Conservation (phyloP, 768 basidiomycete species). For the Russula sp. region DNA sequence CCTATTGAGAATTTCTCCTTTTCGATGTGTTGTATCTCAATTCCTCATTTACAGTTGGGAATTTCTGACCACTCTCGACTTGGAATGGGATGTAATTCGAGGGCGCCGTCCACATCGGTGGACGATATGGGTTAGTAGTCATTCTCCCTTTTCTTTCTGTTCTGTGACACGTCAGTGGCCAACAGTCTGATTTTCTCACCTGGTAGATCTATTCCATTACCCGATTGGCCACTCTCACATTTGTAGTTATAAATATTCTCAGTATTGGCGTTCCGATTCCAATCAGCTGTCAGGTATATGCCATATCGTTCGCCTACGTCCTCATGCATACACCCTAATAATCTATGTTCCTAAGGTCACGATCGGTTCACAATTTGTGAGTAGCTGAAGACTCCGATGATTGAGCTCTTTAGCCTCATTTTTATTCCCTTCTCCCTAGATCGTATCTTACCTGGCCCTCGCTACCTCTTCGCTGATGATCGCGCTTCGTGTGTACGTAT, state of each 20-base stretch:
- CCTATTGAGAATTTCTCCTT: too few relatives aligned
- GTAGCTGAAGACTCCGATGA: background rate
- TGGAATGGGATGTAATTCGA: background rate
- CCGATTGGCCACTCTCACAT: too few relatives aligned
- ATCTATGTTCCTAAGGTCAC: background rate
- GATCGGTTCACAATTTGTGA: background rate
- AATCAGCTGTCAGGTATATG: constrained; percentile 18
- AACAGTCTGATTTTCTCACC: background rate
- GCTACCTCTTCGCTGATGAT: too few relatives aligned
- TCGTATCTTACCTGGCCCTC: background rate
- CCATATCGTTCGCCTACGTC: background rate
- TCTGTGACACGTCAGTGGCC: background rate
- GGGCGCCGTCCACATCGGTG: constrained; percentile 5
- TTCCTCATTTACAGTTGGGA: background rate
- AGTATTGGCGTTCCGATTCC: background rate
- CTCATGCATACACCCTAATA: background rate
- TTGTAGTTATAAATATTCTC: constrained; percentile 2
- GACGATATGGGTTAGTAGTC: constrained; percentile 17
- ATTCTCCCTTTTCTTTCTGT: background rate
- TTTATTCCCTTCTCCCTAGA: background rate
- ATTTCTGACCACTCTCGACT: background rate
- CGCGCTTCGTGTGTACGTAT: background rate
- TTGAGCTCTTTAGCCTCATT: background rate
- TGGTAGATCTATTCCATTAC: constrained; percentile 20
- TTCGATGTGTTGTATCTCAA: background rate